phyloP scores from a whole-genome alignment of 257 asterid genomes.

The Solanum gandarillasii region DNA sequence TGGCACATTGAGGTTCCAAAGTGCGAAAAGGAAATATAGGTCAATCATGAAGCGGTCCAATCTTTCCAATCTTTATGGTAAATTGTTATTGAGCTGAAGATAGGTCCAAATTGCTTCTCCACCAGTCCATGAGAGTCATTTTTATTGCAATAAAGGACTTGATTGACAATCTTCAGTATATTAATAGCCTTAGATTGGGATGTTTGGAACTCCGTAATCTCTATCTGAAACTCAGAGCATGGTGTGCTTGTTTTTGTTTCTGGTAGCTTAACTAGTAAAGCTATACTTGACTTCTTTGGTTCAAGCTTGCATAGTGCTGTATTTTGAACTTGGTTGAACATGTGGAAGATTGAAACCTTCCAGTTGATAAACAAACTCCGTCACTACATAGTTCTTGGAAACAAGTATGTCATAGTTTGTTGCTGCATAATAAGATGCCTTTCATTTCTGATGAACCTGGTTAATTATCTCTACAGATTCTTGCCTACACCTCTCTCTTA shows the following conservation, averaged over 20 bases:
- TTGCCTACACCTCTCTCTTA: not conserved
- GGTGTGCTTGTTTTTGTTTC: not conserved
- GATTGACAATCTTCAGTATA: not conserved
- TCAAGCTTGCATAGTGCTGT: not conserved
- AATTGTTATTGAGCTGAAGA: not conserved
- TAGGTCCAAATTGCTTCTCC: not conserved
- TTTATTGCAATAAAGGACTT: not conserved
- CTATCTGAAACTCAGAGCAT: not conserved
- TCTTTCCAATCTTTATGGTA: not conserved
- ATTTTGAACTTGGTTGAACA: not conserved
- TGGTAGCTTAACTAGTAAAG: not conserved
- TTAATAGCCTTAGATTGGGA: not conserved
- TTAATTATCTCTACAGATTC: not conserved
- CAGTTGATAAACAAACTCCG: not conserved
- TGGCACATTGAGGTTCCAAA: constrained; percentile 10
- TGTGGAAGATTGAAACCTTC: not conserved
- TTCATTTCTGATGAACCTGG: not conserved
- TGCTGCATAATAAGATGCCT: not conserved
- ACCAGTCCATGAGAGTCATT: not conserved
- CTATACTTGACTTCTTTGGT: not conserved
- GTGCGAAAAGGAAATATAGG: not conserved
- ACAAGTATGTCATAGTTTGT: not conserved
- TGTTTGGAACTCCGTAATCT: not conserved
- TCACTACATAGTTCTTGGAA: not conserved
- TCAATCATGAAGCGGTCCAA: not conserved